These are phyloP conservation scores for Saccharomyces hybrid DNA, from an alignment of 1,139 yeast species.

Conservation along the genomic window DNA sequence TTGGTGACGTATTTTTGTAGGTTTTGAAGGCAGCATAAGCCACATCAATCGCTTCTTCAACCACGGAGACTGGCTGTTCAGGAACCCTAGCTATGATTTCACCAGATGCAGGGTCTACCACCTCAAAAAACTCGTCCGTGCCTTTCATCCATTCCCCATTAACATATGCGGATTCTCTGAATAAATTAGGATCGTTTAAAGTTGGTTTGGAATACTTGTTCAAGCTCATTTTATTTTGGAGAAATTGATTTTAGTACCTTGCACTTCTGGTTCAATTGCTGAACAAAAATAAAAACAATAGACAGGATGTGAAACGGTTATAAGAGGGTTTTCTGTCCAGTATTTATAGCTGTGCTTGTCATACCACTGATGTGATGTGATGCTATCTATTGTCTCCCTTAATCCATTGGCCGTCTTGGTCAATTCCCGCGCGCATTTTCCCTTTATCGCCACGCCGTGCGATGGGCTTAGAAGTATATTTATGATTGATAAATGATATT, in stretches of 20 bases:
- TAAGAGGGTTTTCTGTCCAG: not conserved
- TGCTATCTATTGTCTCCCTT: not conserved
- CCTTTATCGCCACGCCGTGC: not conserved
- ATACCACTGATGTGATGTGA: not conserved
- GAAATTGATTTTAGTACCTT: not conserved
- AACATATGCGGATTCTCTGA: slow-evolving; percentile 52
- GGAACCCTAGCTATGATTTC: slow-evolving; percentile 49
- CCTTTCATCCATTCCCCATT: slow-evolving; percentile 66
- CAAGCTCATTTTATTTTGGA: not conserved
- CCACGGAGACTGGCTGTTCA: slow-evolving; percentile 44
- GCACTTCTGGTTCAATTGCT: not conserved
- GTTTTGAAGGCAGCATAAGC: slow-evolving; percentile 54
- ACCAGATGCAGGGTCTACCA: slow-evolving; percentile 68
- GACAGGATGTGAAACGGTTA: too few species aligned
- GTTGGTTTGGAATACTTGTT: slow-evolving; percentile 10
- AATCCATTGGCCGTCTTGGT: not conserved
- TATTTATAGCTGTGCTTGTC: not conserved
- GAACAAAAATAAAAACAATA: not conserved
- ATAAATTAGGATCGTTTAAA: slow-evolving; percentile 48
- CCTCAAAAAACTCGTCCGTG: slow-evolving; percentile 51
- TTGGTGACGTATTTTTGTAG: slow-evolving; percentile 52
- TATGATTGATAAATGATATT: not conserved
- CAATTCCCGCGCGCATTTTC: not conserved
- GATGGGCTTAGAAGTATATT: not conserved
- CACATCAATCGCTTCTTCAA: slow-evolving; percentile 52